phyloP scores from a whole-genome alignment of 2,329 filamentous ascomycete genomes.

The Aspergillus fumigatiaffinis region DNA sequence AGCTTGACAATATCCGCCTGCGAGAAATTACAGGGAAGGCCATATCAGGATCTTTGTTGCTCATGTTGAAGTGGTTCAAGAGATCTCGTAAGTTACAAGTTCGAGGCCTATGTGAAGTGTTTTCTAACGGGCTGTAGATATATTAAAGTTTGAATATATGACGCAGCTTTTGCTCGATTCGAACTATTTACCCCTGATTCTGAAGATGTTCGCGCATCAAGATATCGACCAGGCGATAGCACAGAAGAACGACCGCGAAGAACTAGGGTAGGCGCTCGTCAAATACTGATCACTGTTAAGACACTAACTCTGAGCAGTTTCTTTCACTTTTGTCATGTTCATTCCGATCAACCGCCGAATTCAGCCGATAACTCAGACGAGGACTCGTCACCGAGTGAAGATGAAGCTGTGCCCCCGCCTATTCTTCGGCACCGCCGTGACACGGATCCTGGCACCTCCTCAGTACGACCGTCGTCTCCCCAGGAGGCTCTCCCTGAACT shows the following conservation, averaged over 20 bases:
- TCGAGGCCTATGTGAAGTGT: neutral
- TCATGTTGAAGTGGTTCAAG: conserved; percentile 96
- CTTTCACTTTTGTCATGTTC: conserved; percentile 80
- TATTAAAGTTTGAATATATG: conserved; percentile 93
- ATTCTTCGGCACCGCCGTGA: conserved; percentile 59
- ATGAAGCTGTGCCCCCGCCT: conserved; percentile 78
- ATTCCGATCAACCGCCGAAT: conserved; percentile 57
- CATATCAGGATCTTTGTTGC: conserved; percentile 78
- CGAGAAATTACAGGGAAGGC: conserved; percentile 90
- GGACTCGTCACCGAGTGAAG: conserved; percentile 48
- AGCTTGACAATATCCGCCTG: conserved; percentile 74
- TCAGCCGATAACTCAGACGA: conserved; percentile 31
- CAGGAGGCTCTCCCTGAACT: conserved; percentile 23
- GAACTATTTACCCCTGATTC: conserved; percentile 85
- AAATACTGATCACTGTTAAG: neutral
- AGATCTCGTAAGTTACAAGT: conserved; percentile 68
- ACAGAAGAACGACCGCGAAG: conserved; percentile 75
- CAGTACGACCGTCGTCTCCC: conserved; percentile 23
- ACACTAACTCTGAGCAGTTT: conserved; percentile 55
- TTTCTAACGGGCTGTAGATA: conserved; percentile 53
- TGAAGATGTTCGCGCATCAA: conserved; percentile 92
- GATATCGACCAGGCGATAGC: conserved; percentile 89
- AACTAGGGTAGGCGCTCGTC: conserved; percentile 61
- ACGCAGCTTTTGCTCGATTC: conserved; percentile 90
- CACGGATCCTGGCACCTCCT: conserved; percentile 21